phyloP scores from a whole-genome alignment of 345 rosid genomes.

The Euclidium syriacum region DNA sequence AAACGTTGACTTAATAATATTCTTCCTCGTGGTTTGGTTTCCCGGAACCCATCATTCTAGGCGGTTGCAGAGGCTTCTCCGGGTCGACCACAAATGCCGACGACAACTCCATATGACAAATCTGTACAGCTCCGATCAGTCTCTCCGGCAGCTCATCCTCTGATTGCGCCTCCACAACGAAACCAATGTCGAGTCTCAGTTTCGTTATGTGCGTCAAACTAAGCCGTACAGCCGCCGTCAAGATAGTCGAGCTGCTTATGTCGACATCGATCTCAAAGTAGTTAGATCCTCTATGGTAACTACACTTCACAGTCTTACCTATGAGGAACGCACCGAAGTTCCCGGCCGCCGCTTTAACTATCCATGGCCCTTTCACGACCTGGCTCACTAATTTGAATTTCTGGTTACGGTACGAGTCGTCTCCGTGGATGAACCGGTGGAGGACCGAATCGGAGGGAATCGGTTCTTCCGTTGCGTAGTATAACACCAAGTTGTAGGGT shows the following conservation, averaged over 20 bases:
- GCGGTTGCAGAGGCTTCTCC: not conserved
- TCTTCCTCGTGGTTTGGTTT: slow-evolving; percentile 44
- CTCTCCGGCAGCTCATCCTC: slow-evolving; percentile 83
- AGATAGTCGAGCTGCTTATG: slow-evolving; percentile 52
- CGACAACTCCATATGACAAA: slow-evolving; percentile 69
- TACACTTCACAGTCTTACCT: slow-evolving; percentile 57
- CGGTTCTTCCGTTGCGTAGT: slow-evolving; percentile 62
- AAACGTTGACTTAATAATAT: too few species aligned
- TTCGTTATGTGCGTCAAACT: slow-evolving; percentile 45
- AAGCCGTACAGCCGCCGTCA: slow-evolving; percentile 47
- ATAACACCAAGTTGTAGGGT: slow-evolving; percentile 52
- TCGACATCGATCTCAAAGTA: slow-evolving; percentile 81
- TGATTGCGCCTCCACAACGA: slow-evolving; percentile 59
- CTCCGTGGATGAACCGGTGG: slow-evolving; percentile 50
- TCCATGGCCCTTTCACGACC: slow-evolving; percentile 80
- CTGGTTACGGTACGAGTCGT: slow-evolving; percentile 50
- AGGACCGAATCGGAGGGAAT: slow-evolving; percentile 52
- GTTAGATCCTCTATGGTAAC: slow-evolving; percentile 61
- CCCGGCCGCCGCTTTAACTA: slow-evolving; percentile 65
- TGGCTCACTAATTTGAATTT: slow-evolving; percentile 73
- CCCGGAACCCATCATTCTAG: slow-evolving; percentile 39
- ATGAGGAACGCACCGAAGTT: slow-evolving; percentile 58
- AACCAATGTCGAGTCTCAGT: slow-evolving; percentile 66
- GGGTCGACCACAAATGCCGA: slow-evolving; percentile 49
- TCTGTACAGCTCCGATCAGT: slow-evolving; percentile 63